Conservation (phyloP, 352 stramenopile genomes). For the Globisporangium cederbergense region DNA sequence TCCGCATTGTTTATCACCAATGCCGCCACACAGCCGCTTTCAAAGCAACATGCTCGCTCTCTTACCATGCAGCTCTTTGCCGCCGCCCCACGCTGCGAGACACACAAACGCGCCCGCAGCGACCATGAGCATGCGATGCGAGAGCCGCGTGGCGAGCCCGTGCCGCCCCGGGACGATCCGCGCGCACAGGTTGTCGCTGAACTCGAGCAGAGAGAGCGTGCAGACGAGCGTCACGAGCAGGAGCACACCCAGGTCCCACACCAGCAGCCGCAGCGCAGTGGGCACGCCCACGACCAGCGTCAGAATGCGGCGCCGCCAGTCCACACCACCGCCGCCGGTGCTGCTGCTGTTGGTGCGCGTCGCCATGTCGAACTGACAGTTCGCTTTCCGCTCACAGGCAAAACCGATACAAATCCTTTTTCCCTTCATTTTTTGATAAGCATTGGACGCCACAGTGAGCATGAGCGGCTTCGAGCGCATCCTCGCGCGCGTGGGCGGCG, state of each 20-base stretch:
- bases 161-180: slow-evolving; percentile 25
- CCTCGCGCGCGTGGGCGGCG: slow-evolving; percentile 57
- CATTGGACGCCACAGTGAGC: too few relatives aligned
- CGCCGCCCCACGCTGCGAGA: slow-evolving; percentile 32
- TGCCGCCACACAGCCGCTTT: background rate
- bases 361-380: background rate
- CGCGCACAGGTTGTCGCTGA: slow-evolving; percentile 42
- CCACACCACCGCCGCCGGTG: slow-evolving; percentile 23
- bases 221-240: slow-evolving; percentile 47
- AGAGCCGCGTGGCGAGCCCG: background rate
- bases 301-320: slow-evolving; percentile 52
- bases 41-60: background rate
- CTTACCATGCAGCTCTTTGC: slow-evolving; percentile 30
- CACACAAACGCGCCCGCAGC: slow-evolving; percentile 25
- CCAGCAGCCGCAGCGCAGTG: slow-evolving; percentile 49
- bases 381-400: too few relatives aligned
- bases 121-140: slow-evolving; percentile 30
- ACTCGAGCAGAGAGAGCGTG: slow-evolving; percentile 56
- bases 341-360: background rate
- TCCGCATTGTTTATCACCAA: background rate
- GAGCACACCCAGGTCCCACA: slow-evolving; percentile 45
- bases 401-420: too few relatives aligned
- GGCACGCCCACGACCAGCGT: slow-evolving; percentile 62
- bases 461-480: slow-evolving; percentile 81
- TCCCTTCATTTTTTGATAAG: too few relatives aligned